Conservation (phyloP, 2,329 filamentous ascomycete species). For the Ramularia endophylla region DNA sequence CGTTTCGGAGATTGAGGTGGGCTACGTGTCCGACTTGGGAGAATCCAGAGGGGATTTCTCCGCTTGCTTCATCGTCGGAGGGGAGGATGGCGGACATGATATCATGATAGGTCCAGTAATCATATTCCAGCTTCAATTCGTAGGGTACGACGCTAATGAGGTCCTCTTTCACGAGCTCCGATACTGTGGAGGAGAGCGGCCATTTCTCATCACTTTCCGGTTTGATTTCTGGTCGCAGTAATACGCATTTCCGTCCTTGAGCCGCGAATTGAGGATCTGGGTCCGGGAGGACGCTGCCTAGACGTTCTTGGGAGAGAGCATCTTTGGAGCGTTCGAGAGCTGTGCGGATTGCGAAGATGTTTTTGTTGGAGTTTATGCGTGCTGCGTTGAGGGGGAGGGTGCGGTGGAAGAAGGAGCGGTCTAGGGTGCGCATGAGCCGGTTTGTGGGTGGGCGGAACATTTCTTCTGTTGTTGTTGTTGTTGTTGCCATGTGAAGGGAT, state of each 20-base stretch:
- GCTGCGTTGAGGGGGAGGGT: slow-evolving; percentile 73
- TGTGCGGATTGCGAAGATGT: slow-evolving; percentile 67
- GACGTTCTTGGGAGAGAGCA: slow-evolving; percentile 57
- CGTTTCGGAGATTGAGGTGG: slow-evolving; percentile 81
- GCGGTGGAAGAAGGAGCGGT: slow-evolving; percentile 76
- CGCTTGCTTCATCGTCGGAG: slow-evolving; percentile 65
- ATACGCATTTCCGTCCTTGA: slow-evolving; percentile 39
- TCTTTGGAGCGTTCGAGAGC: slow-evolving; percentile 61
- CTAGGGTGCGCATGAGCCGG: slow-evolving; percentile 71
- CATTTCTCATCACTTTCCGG: slow-evolving; percentile 30
- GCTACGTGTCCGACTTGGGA: slow-evolving; percentile 86
- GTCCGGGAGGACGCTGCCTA: slow-evolving; percentile 58
- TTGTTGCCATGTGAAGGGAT: slow-evolving; percentile 20
- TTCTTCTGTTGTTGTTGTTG: slow-evolving; percentile 24
- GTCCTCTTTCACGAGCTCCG: slow-evolving; percentile 60
- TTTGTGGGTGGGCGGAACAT: slow-evolving; percentile 78
- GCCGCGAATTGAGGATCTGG: slow-evolving; percentile 51
- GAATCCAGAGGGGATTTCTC: slow-evolving; percentile 80
- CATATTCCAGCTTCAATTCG: slow-evolving; percentile 70
- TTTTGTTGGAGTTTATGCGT: slow-evolving; percentile 65
- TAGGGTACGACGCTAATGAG: slow-evolving; percentile 70
- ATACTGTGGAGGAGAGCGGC: slow-evolving; percentile 70
- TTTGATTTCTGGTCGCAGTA: slow-evolving; percentile 39
- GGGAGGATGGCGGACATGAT: slow-evolving; percentile 78
- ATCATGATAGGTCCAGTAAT: slow-evolving; percentile 81